Evolutionary conservation across 208 protist species (phyloP), one percentile per base, ranked within the genome.

Genomic region (Leishmania braziliensis): DNA sequence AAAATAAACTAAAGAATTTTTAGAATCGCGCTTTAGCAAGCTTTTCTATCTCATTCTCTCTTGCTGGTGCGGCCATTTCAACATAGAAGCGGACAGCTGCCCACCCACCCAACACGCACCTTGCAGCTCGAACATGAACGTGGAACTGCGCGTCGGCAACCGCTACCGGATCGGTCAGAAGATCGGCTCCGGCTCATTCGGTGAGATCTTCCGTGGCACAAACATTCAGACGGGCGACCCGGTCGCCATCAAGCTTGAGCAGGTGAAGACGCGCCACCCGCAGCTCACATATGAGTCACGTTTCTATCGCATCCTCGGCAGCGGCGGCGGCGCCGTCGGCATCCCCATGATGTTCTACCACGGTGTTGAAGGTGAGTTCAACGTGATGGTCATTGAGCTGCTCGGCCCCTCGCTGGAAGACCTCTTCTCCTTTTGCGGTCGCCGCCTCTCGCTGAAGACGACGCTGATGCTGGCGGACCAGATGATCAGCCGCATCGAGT

Each of bases 161-260:
- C 99, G 99, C 78, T 99, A 98, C 87, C 86, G 96, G 63, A 93
- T 99, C 69, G 98, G 95, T 50, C 92, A 98, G 75, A 99, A 99
- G 93, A 99, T 99, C 87, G 99, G 99, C 29, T 90, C 89, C 53
- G 99, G 99, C 33, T 95, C 91, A 74, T 98, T 98, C 80, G 96
- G 96, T 60, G 96, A 98, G 79, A 98, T 98, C 80, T 98, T 97
- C 86, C 91, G 93, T 46, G 96, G 94, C 70, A 98, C 93, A 4
- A 96, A 98, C 80, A 97, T 97, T 68, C 90, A 96, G 79, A 98
- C 93, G 1, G 89, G 90, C 54, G 94, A 98, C 66, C 88, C 92
- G 26, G 94, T 98, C 8, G 97, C 97, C 72, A 96, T 98, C 81
- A 98, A 98, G 85, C 86, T 98, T 12, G 97, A 98, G 85, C 91